A percentile compares a stretch with the other conserved stretches of the same genome.
These are phyloP conservation scores for Kwoniella heveanensis DNA, from an alignment of 768 basidiomycete genomes.

Conservation along the genomic window DNA sequence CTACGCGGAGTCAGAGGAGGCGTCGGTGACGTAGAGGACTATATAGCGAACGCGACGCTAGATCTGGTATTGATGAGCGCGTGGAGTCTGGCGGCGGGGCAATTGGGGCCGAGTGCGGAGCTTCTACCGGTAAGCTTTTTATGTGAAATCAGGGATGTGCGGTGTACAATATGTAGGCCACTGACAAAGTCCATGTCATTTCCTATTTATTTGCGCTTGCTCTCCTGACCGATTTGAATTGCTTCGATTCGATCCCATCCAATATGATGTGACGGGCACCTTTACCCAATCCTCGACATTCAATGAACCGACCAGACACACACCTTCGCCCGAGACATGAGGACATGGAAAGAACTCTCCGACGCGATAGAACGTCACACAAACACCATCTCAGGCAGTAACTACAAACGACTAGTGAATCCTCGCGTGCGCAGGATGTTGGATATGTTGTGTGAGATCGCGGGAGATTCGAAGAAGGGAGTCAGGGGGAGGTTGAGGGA, in stretches of 20 bases:
- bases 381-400: slow-evolving; percentile 5
- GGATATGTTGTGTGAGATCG: slow-evolving; percentile 28
- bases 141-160: too few relatives aligned
- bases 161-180: too few relatives aligned
- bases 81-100: slow-evolving; percentile 70
- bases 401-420: slow-evolving; percentile 7
- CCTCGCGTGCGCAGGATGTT: slow-evolving; percentile 26
- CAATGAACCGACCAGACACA: too few relatives aligned
- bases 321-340: slow-evolving; percentile 90
- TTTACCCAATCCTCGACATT: too few relatives aligned
- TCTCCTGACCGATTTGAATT: background rate
- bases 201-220: background rate
- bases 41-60: slow-evolving; percentile 84
- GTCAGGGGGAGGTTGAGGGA: slow-evolving; percentile 41
- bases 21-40: slow-evolving; percentile 83
- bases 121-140: slow-evolving; percentile 76
- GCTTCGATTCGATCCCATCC: too few relatives aligned
- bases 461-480: slow-evolving; percentile 42
- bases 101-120: slow-evolving; percentile 61
- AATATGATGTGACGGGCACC: too few relatives aligned
- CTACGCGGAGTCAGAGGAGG: slow-evolving; percentile 67
- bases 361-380: slow-evolving; percentile 59
- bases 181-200: too few relatives aligned
- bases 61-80: slow-evolving; percentile 80
- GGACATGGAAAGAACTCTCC: slow-evolving; percentile 59